Evolutionary conservation across 2,329 filamentous ascomycete genomes (phyloP).

Genomic region (Biscogniauxia mediterranea): DNA sequence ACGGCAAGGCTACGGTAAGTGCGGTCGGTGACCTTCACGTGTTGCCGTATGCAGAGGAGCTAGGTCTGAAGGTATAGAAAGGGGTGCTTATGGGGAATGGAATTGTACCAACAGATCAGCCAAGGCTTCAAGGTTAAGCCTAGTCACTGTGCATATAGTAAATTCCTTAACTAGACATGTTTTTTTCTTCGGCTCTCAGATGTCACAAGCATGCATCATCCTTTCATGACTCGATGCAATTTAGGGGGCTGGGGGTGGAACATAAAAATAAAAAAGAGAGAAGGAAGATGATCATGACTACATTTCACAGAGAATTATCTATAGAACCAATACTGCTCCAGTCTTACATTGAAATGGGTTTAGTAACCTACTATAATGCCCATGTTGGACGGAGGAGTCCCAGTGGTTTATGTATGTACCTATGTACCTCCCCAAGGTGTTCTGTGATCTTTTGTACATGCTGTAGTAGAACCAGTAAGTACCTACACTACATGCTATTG

Average conservation of each 20-base stretch:
- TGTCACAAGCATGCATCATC: slow-evolving; percentile 2
- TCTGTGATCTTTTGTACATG: no score
- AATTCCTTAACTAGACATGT: slow-evolving; percentile 40
- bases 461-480: no score
- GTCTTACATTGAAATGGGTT: no score
- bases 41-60: slow-evolving; percentile 89
- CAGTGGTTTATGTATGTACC: no score
- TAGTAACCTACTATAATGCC: no score
- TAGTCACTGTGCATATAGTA: slow-evolving; percentile 47
- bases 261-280: background rate
- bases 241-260: background rate
- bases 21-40: slow-evolving; percentile 88
- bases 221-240: background rate
- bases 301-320: background rate
- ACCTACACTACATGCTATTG: no score
- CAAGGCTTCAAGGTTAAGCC: slow-evolving; percentile 37
- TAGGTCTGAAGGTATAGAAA: slow-evolving; percentile 89
- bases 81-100: slow-evolving; percentile 28
- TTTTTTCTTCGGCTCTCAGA: slow-evolving; percentile 4
- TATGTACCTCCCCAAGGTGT: no score
- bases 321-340: background rate
- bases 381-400: no score
- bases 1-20: slow-evolving; percentile 84
- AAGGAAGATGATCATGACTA: background rate
- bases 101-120: slow-evolving; percentile 44